Base-by-base conservation (phyloP, 331 rosid species). In the Rhamnella rubrinervis region DNA sequence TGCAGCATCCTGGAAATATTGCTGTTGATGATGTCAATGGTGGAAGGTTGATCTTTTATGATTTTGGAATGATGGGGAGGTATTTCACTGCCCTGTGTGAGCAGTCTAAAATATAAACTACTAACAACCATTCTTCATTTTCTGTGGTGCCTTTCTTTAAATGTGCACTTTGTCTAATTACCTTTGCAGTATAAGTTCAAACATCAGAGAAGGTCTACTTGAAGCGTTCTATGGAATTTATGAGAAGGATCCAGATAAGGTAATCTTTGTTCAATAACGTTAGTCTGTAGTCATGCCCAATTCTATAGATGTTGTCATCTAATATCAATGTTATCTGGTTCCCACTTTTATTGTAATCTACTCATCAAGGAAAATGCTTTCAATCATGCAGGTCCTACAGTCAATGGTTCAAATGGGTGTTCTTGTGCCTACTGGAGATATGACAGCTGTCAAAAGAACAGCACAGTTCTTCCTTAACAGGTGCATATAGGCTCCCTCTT, bases 1-100 rank as follows among this genome's bases (percentile, higher is more conserved):
- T 82, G 85, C 87, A 95, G 99, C 99, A 95, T 78, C 99, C 99
- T 52, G 97, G 97, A 78, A 95, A 95, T 72, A 95, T 95, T 80
- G 99, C 96, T 53, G 99, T 95, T 38, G 99, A 95, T 81, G 99
- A 95, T 83, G 86, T 95, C 73, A 91, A 95, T 82, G 99, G 99
- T 77, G 99, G 99, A 68, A 84, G 99, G 77, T 95, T 95, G 93
- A 95, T 95, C 82, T 95, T 95, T 79, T 95, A 95, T 67, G 99
- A 95, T 81, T 95, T 95, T 85, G 99, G 99, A 75, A 95, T 95
- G 99, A 95, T 95, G 97, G 99, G 99, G 74, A 95, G 99, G 99
- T 91, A 83, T 37, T 59, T 71, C 70, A 63, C 73, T n/a, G 66
- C 59, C 55, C 61, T 61, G 7, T 75, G 52, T 35, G 70, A 61